phyloP scores from a whole-genome alignment of 2,329 filamentous ascomycete species.

The Colletotrichum theobromicola region DNA sequence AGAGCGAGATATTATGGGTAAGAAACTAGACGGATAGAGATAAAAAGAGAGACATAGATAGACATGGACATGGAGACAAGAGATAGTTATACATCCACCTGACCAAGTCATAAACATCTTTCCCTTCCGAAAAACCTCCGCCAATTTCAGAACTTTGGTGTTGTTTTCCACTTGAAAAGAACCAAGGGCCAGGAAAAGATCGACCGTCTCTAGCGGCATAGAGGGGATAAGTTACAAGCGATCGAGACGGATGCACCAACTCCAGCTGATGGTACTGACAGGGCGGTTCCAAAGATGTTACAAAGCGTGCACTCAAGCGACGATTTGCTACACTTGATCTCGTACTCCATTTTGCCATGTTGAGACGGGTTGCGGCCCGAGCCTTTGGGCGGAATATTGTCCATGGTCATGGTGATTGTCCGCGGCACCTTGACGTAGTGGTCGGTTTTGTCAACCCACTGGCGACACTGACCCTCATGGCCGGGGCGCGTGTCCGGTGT shows the following conservation, averaged over 20 bases:
- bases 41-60: too few relatives aligned
- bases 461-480: not conserved
- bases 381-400: not conserved
- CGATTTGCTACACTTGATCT: not conserved
- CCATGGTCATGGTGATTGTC: not conserved
- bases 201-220: not conserved
- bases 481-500: not conserved
- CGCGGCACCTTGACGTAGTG: not conserved
- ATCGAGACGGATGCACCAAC: not conserved
- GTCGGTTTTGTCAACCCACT: not conserved
- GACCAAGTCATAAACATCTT: not conserved
- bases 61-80: too few relatives aligned
- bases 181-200: not conserved
- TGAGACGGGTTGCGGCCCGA: not conserved
- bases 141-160: not conserved
- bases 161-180: too few relatives aligned
- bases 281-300: not conserved
- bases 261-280: not conserved
- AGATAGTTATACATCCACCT: not conserved
- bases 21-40: not conserved
- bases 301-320: not conserved
- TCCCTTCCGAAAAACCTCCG: too few relatives aligned
- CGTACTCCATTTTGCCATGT: not conserved
- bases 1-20: not conserved
- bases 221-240: not conserved